These are phyloP conservation scores for Aspergillus tamarii DNA, from an alignment of 2,329 filamentous ascomycete genomes.

Conservation along the genomic window DNA sequence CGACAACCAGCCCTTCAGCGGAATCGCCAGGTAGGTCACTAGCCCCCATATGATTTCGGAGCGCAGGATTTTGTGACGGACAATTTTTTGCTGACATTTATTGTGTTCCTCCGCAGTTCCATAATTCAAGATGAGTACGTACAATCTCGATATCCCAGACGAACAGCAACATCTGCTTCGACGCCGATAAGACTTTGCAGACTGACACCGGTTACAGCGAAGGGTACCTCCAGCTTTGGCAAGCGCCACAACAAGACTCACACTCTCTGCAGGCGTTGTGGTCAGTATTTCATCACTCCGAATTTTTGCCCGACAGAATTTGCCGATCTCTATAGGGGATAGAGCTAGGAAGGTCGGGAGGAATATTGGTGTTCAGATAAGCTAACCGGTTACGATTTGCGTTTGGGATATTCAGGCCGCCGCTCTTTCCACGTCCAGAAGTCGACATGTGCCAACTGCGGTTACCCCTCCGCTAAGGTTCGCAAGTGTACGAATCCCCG, in stretches of 20 bases:
- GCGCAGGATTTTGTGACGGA: constrained; percentile 3
- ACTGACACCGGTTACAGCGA: constrained; percentile 61
- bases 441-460: constrained; percentile 94
- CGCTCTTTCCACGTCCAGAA: constrained; percentile 99
- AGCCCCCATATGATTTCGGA: constrained; percentile 13
- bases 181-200: constrained; percentile 28
- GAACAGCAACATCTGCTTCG: constrained; percentile 25
- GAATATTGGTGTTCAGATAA: constrained; percentile 19
- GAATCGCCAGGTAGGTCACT: constrained; percentile 47
- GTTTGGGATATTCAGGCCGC: constrained; percentile 64
- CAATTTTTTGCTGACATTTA: constrained; percentile 29
- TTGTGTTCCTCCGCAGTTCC: constrained; percentile 39
- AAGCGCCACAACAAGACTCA: constrained; percentile 98
- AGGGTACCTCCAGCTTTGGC: constrained; percentile 73
- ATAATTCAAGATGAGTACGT: constrained; percentile 64
- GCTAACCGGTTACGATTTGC: constrained; percentile 37
- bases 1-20: constrained; percentile 51
- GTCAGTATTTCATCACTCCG: constrained; percentile 62
- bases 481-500: constrained; percentile 82
- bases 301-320: constrained; percentile 18
- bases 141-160: constrained; percentile 30
- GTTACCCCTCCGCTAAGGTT: constrained; percentile 95
- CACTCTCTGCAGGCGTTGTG: constrained; percentile 97
- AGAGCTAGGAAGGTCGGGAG: constrained; percentile 11
- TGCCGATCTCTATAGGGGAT: constrained; percentile 20